Percentiles rank a stretch among this genome's conserved stretches.
Evolutionary conservation across 176 grass and related monocot species (phyloP).

Genomic region (Ensete ventricosum): DNA sequence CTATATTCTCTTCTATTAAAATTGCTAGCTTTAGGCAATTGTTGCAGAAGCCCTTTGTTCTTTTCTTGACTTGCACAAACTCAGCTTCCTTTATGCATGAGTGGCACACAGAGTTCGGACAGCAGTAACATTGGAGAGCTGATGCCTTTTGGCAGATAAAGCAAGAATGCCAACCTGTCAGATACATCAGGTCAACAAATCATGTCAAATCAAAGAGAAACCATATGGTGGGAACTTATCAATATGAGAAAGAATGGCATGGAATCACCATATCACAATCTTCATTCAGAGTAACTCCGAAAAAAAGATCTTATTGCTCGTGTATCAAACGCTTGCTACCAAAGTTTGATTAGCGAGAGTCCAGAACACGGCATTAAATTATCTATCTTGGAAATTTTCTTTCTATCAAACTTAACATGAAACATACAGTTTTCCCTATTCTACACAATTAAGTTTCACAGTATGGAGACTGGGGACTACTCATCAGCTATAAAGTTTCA

Average conservation of each 20-base stretch:
- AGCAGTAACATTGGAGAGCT: constrained; percentile 57
- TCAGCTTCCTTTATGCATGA: constrained; percentile 46
- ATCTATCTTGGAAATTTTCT: neutral
- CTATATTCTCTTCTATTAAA: constrained; percentile 22
- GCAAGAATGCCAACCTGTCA: constrained; percentile 73
- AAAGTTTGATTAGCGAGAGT: neutral
- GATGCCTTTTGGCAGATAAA: constrained; percentile 40
- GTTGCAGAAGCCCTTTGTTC: constrained; percentile 61
- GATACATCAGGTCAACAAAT: constrained; percentile 1
- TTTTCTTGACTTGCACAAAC: constrained; percentile 43
- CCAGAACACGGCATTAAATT: neutral
- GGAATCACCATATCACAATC: neutral
- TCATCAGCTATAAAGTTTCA: neutral
- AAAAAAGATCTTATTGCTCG: too few relatives aligned
- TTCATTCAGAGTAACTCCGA: too few relatives aligned
- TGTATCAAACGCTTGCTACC: too few relatives aligned
- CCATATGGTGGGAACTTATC: neutral
- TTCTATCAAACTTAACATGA: neutral
- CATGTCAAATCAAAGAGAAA: neutral
- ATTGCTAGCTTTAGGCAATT: constrained; percentile 38
- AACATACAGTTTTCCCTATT: neutral
- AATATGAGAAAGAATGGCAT: neutral
- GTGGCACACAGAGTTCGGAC: constrained; percentile 55
- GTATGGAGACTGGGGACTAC: neutral
- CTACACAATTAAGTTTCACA: neutral